Base-by-base conservation (phyloP, 163 green algal species). In the Scenedesmus sp. region DNA sequence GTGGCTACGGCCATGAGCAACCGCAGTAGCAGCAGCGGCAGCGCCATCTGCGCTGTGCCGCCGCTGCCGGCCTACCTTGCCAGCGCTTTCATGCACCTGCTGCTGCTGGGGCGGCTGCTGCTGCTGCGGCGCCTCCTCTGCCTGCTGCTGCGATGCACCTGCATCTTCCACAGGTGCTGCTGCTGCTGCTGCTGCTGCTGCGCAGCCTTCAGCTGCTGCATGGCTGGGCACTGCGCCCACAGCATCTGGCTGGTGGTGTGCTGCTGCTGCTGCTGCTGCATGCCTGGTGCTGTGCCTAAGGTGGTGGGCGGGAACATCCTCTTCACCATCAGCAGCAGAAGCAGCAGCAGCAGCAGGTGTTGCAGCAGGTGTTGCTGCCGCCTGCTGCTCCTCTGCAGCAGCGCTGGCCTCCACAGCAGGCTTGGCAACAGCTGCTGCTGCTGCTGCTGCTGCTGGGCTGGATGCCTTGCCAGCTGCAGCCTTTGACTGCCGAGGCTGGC, bases 121-220 rank as follows among this genome's bases (percentile, higher is more conserved):
- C 70, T 77, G 66, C 46, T 5, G 55, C 13, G 79, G 0, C 15
- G 54, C 86, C n/a, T 54, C 54, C 15, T 76, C 46, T 55, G 3
- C 73, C 87, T 73, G 87, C 55, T 91, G 67, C 73, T 88, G 56
- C 54, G n/a, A 16, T 84, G 77, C 77, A 60, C 46, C 77, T 84
- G 26, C 74, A 83, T 12, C 26, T 60, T 13, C 15, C 1, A 23
- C 59, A 60, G 26, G 56, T 76, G 54, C 82, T 87, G 90, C 74
- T 88, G 90, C 77, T 67, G 46, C 23, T 74, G 83, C 60, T 67
- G 85, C 64, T 87, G 82, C 82, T 87, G 54, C 82, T 70, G 82
- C 52, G 6, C 4, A 34, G 12, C 54, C 23, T 15, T 88, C 57
- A 56, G 57, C 57, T 88, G 23, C 83, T 77, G 83, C 59, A 16